Percentiles rank a stretch among this genome's conserved stretches.
These are phyloP conservation scores for Fragaria nilgerrensis DNA, from an alignment of 306 rosid genomes.

Conservation along the genomic window DNA sequence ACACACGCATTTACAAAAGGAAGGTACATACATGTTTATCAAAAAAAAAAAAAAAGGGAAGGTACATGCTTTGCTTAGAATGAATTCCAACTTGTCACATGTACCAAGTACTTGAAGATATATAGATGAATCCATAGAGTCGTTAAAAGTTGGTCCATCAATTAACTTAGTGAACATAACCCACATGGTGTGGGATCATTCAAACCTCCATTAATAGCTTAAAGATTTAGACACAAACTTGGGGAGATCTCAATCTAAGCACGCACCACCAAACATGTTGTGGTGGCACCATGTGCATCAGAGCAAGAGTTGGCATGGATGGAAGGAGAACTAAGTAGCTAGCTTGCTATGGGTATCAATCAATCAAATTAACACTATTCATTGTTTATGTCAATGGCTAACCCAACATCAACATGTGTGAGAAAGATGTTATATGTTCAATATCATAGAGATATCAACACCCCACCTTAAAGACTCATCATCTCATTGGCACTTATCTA, in stretches of 20 bases:
- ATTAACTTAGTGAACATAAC: background rate
- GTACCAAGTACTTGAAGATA: background rate
- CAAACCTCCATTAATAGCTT: background rate
- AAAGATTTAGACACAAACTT: background rate
- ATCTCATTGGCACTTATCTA: background rate
- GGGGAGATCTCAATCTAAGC: background rate
- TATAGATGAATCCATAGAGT: conserved; percentile 3
- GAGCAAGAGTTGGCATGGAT: conserved; percentile 2
- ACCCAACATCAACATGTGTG: conserved; percentile 6
- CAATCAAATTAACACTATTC: background rate
- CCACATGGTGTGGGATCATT: conserved; percentile 14
- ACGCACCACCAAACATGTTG: background rate
- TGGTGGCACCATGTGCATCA: conserved; percentile 12
- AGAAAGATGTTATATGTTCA: background rate
- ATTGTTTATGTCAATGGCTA: background rate
- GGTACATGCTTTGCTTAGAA: conserved; percentile 12
- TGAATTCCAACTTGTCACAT: background rate
- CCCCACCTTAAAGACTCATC: background rate
- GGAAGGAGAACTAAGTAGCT: background rate
- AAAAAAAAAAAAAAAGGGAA: background rate
- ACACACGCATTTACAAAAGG: too few relatives aligned
- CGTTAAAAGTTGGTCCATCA: conserved; percentile 5
- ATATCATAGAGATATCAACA: background rate
- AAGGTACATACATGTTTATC: too few relatives aligned
- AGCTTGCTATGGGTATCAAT: background rate